These are phyloP conservation scores for Lachnellula willkommii DNA, from an alignment of 2,329 filamentous ascomycete genomes.

Conservation along the genomic window DNA sequence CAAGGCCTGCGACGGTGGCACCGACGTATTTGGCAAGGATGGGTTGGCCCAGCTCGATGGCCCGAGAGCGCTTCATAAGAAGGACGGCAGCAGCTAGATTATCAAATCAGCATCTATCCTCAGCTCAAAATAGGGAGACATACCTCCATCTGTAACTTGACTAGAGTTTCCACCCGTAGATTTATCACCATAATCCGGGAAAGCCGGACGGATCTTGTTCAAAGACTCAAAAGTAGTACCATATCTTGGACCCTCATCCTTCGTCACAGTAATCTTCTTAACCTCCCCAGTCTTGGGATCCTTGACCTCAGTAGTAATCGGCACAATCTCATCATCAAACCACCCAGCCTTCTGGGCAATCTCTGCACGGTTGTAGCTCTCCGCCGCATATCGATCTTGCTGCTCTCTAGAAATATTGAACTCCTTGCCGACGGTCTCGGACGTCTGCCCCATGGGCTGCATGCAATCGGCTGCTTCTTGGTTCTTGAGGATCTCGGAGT, in stretches of 20 bases:
- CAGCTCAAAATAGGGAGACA: not conserved
- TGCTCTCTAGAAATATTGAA: slow-evolving; percentile 75
- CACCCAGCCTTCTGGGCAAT: slow-evolving; percentile 82
- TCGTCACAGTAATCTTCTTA: slow-evolving; percentile 69
- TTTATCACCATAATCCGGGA: slow-evolving; percentile 74
- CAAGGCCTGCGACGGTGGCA: slow-evolving; percentile 81
- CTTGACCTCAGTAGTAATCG: slow-evolving; percentile 76
- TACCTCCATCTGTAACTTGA: slow-evolving; percentile 82
- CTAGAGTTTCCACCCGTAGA: slow-evolving; percentile 92
- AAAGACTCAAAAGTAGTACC: slow-evolving; percentile 83
- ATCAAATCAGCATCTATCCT: slow-evolving; percentile 17
- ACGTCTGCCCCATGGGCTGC: slow-evolving; percentile 97
- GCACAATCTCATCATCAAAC: slow-evolving; percentile 91
- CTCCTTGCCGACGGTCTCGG: slow-evolving; percentile 89
- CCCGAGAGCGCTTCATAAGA: slow-evolving; percentile 90
- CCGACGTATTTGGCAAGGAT: slow-evolving; percentile 93
- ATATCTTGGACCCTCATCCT: slow-evolving; percentile 84
- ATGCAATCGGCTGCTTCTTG: slow-evolving; percentile 81
- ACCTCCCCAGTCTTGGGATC: slow-evolving; percentile 74
- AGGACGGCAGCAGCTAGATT: slow-evolving; percentile 70
- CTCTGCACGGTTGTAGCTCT: slow-evolving; percentile 85
- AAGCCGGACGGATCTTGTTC: slow-evolving; percentile 80
- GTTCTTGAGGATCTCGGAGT: slow-evolving; percentile 66
- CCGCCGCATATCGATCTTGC: slow-evolving; percentile 81
- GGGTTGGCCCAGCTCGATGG: slow-evolving; percentile 79